These are phyloP conservation scores for Chaetomiaceae sp. DNA, from an alignment of 2,329 filamentous ascomycete species.

Conservation along the genomic window DNA sequence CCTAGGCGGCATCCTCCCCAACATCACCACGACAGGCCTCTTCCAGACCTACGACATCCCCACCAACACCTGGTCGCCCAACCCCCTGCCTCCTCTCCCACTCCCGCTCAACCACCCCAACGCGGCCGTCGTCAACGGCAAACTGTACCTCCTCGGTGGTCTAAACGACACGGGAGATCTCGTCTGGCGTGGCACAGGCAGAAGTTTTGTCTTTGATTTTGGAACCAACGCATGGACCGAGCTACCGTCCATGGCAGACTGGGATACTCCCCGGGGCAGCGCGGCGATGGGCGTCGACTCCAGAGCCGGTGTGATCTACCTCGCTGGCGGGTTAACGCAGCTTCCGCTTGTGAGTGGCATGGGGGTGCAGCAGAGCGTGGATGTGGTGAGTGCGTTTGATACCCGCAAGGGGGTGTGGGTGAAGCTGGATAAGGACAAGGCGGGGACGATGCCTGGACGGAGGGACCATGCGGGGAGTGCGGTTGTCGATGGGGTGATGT, in stretches of 20 bases:
- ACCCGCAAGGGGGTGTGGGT: background rate
- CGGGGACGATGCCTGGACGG: background rate
- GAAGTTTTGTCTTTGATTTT: background rate
- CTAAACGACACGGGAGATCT: background rate
- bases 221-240: background rate
- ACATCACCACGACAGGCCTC: background rate
- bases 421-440: background rate
- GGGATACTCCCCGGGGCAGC: background rate
- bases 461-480: background rate
- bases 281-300: background rate
- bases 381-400: background rate
- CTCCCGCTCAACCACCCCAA: slow-evolving; percentile 1
- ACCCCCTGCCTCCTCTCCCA: background rate
- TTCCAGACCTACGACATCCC: background rate
- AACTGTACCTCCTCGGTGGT: background rate
- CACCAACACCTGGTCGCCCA: background rate
- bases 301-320: background rate
- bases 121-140: background rate
- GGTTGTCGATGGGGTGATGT: background rate
- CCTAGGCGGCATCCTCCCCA: background rate
- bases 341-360: background rate
- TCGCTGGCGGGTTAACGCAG: background rate
- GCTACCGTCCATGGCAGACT: background rate
- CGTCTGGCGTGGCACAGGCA: background rate
- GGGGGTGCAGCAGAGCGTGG: background rate